Evolutionary conservation across 2,329 filamentous ascomycete species (phyloP), one percentile per base, ranked within the genome.

Genomic region (Talaromyces sp.): DNA sequence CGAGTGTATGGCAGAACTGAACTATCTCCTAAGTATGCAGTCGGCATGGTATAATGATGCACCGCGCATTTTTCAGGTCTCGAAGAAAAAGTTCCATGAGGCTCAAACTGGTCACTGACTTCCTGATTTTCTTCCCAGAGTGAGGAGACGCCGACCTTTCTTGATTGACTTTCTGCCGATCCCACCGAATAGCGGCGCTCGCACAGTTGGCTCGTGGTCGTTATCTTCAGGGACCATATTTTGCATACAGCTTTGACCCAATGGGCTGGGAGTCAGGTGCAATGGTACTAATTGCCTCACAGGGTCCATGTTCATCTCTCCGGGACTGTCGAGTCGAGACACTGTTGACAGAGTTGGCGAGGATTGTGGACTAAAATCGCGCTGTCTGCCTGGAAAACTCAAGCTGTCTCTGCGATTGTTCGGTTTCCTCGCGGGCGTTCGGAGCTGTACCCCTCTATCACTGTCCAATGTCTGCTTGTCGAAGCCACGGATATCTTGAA

Each of bases 191-290:
- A 62, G 41, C 19, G 64, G 54, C 15, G 54, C 35, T 17, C 61
- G 52, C 19, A 35, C 59, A 15, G 47, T 47, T 13, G 61, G 50
- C 3, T 57, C 61, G 17, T 41, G 31, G 58, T 33, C 25, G 17
- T 61, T 56, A n/a, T 63, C 45, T n/a, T 60, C 61, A 9, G 39
- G 25, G 15, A 35, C 33, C 7, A 41, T 35, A 33, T 59, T 33
- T n/a, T 77, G 70, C 8, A 76, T 68, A 66, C 73, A 77, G 57
- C 71, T 68, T 63, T 75, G 70, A 4, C 73, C 76, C 13, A 79
- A 68, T 50, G 78, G 76, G 63, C 76, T 79, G 50, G 74, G 70
- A 25, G 61, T 59, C 33, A 61, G 56, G 17, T 66, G 65, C 15
- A 64, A 27, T 17, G 61, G 65, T 52, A 47, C 35, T 35, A 63